Conservation (phyloP, 1,284 basidiomycete species). For the Cryptococcus sp. region DNA sequence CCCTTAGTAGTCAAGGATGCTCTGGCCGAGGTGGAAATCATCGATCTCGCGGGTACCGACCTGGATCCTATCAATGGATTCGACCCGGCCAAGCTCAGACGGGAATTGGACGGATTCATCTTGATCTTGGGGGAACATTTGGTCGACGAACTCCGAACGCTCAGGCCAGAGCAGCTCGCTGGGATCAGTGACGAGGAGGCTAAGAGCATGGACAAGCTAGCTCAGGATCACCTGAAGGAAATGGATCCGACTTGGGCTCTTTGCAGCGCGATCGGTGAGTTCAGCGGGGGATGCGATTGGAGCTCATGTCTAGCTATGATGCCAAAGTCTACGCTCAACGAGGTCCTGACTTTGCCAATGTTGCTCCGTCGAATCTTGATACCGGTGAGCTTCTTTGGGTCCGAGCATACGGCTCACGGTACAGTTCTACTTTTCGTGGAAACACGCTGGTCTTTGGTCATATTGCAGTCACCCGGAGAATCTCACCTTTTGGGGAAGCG, state of each 20-base stretch:
- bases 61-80: neutral
- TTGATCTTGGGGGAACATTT: neutral
- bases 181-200: neutral
- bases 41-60: neutral
- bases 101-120: neutral
- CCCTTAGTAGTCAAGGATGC: neutral
- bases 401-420: neutral
- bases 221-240: neutral
- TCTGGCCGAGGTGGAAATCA: neutral
- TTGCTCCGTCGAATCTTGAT: neutral
- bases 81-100: neutral
- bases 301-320: neutral
- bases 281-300: neutral
- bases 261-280: neutral
- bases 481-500: neutral
- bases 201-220: neutral
- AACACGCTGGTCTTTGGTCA: neutral
- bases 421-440: neutral
- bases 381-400: neutral
- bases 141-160: neutral
- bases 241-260: constrained; percentile 1
- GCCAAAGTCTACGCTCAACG: neutral
- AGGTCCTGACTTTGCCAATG: neutral
- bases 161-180: neutral
- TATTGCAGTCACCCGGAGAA: neutral